Conservation (phyloP, 2,329 filamentous ascomycete species). For the Eutypa lata region DNA sequence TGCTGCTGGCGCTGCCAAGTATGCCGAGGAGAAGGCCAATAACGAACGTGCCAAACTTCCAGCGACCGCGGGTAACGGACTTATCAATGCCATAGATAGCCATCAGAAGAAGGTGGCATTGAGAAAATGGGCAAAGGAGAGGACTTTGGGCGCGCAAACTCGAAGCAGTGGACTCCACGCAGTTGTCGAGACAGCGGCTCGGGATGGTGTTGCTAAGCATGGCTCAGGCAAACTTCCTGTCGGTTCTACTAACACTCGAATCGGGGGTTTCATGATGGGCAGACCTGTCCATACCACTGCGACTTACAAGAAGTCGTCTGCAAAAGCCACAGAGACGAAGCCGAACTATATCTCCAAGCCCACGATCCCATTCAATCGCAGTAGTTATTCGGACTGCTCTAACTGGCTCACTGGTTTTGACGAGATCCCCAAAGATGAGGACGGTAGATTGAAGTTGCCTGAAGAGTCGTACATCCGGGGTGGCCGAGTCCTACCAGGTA, state of each 20-base stretch:
- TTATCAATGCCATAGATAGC: background rate
- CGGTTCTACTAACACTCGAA: background rate
- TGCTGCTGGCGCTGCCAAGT: background rate
- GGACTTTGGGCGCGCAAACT: background rate
- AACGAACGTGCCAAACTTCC: background rate
- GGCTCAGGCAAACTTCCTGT: background rate
- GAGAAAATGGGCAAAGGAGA: background rate
- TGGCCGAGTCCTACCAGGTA: background rate
- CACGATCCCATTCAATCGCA: slow-evolving; percentile 1
- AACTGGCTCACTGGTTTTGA: slow-evolving; percentile 5
- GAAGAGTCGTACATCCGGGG: background rate
- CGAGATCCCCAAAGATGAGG: background rate
- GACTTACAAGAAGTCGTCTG: background rate
- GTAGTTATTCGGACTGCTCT: background rate
- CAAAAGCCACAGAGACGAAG: background rate
- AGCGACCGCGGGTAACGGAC: background rate
- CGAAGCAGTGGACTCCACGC: slow-evolving; percentile 1
- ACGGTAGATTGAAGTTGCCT: background rate
- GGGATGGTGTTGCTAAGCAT: slow-evolving; percentile 1
- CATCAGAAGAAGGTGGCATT: background rate
- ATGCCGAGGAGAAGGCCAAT: slow-evolving; percentile 4
- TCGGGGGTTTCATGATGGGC: slow-evolving; percentile 3
- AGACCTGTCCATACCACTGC: background rate
- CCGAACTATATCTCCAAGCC: background rate
- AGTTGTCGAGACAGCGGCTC: slow-evolving; percentile 4